A percentile compares a stretch with the other conserved stretches of the same genome.
Evolutionary conservation across 768 basidiomycete genomes (phyloP).

Genomic region (Boletus vermiculosoides): DNA sequence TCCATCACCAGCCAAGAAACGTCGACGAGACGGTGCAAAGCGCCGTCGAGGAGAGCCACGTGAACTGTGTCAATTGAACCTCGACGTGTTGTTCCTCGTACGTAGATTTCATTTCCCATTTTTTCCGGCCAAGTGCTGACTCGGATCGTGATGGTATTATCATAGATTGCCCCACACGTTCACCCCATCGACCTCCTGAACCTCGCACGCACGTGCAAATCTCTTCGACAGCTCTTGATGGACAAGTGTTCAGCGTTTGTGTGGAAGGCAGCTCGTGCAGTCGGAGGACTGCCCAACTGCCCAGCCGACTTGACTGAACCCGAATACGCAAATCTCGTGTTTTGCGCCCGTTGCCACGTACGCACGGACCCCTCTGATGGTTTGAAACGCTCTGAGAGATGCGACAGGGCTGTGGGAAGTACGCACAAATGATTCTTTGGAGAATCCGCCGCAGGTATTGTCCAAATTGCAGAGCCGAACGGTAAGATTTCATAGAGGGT

Average conservation of each 20-base stretch:
- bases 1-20: neutral
- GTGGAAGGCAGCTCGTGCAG: too few species aligned
- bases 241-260: too few species aligned
- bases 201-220: too few species aligned
- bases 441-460: neutral
- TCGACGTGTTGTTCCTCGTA: slow-evolving; percentile 21
- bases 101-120: too few species aligned
- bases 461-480: neutral
- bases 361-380: neutral
- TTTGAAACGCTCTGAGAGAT: neutral
- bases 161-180: too few species aligned
- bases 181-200: too few species aligned
- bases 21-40: neutral
- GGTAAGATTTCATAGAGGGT: neutral
- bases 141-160: too few species aligned
- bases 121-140: too few species aligned
- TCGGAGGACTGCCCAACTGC: slow-evolving; percentile 37
- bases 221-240: too few species aligned
- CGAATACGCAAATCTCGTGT: slow-evolving; percentile 43
- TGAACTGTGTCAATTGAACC: slow-evolving; percentile 4
- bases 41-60: neutral
- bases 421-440: neutral
- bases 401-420: neutral
- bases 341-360: slow-evolving; percentile 16
- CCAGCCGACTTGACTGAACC: slow-evolving; percentile 44